Conservation (phyloP, 768 basidiomycete genomes). For the Naganishia vishniacii region DNA sequence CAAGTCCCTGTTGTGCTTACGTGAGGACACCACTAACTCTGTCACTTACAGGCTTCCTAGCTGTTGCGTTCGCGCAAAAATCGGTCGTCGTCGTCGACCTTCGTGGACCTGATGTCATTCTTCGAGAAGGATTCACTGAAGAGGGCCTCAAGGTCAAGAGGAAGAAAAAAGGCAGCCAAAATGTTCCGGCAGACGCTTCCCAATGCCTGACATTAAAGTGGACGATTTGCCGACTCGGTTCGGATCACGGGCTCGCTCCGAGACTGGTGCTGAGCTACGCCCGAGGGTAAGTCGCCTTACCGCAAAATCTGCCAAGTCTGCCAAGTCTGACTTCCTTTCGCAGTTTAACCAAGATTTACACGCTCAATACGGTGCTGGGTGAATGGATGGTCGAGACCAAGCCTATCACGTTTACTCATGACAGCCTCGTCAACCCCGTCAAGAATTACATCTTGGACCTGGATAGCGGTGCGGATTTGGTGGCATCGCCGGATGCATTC, state of each 20-base stretch:
- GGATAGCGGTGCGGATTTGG: constrained; percentile 53
- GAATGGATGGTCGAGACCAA: constrained; percentile 50
- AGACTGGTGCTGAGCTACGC: constrained; percentile 61
- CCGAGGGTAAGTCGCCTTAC: constrained; percentile 43
- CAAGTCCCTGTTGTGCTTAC: constrained; percentile 48
- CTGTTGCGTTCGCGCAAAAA: constrained; percentile 62
- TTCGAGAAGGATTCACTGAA: constrained; percentile 52
- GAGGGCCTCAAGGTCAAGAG: constrained; percentile 48
- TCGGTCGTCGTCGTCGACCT: constrained; percentile 65
- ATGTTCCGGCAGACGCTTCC: constrained; percentile 42
- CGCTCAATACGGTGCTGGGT: constrained; percentile 52
- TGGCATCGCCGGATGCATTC: constrained; percentile 38
- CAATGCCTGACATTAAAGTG: constrained; percentile 59
- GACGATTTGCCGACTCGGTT: constrained; percentile 58
- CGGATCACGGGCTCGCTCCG: constrained; percentile 51
- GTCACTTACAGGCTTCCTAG: constrained; percentile 62
- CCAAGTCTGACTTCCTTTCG: too few species aligned
- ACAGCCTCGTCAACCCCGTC: constrained; percentile 45
- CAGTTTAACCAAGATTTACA: constrained; percentile 61
- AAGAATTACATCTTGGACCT: constrained; percentile 49
- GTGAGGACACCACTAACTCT: too few species aligned
- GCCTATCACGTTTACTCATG: constrained; percentile 48
- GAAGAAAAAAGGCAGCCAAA: constrained; percentile 53
- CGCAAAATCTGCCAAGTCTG: too few species aligned
- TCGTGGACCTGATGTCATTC: constrained; percentile 65